Evolutionary conservation across 169 alveolate species (phyloP), one percentile per base, ranked within the genome.

Genomic region (Theileria luwenshuni): DNA sequence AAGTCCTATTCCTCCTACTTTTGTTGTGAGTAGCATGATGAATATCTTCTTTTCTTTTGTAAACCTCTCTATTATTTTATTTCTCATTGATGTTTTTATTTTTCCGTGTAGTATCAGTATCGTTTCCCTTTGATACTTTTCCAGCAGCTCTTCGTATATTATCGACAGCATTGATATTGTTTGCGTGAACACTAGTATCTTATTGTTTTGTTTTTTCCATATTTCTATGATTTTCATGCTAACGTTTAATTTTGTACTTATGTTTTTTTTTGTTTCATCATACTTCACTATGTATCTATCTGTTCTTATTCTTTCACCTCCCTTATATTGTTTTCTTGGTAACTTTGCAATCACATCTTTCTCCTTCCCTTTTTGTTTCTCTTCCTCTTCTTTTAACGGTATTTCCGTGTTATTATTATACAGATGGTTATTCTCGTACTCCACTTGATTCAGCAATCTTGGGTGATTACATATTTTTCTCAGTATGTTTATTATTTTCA

Each of bases 401-500:
- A 5, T 38, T 7, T 10, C 10, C 45, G 45, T 38, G n/a, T n/a
- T n/a, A n/a, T n/a, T n/a, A n/a, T n/a, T n/a, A n/a, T 45, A 15
- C 52, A 45, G 17, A 15, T 45, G 52, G 15, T 45, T 17, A 17
- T 17, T 17, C 15, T 21, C 32, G n/a, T 3, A 23, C 61, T 6
- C 6, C 61, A 8, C 35, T 38, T 38, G 45, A 7, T 5, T 38
- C 61, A 79, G 92, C 51, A 96, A 92, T 79, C 94, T 97, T 2
- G 99, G 99, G 86, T 95, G 99, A 76, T 97, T 97, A 80, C 99
- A 97, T 17, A 96, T 97, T 88, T 97, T 97, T 81, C 99, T 91
- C 54, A 97, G 94, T 85, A 96, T 97, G 96, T 96, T 96, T 27
- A 97, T 96, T 67, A 96, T 90, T 73, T 95, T 94, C 95, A 97